A percentile compares a stretch with the other conserved stretches of the same genome.
Evolutionary conservation across 2,329 filamentous ascomycete species (phyloP).

Genomic region (Monilinia polystroma): DNA sequence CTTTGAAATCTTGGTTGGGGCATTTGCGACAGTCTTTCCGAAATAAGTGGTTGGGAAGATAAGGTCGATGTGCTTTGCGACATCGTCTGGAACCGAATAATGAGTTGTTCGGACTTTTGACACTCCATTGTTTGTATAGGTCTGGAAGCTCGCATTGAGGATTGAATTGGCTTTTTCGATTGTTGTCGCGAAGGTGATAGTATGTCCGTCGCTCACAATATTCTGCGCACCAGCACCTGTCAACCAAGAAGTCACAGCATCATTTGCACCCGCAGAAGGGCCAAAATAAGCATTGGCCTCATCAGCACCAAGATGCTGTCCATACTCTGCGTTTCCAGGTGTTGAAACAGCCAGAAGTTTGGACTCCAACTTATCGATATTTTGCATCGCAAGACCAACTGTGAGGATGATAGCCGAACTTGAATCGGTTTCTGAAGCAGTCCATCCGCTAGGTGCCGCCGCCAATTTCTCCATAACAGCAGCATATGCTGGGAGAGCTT

Average conservation of each 20-base stretch:
- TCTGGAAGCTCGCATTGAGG: constrained; percentile 51
- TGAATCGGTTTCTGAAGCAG: constrained; percentile 20
- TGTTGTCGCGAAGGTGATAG: constrained; percentile 51
- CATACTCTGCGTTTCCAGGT: constrained; percentile 53
- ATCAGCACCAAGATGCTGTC: constrained; percentile 50
- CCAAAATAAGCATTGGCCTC: constrained; percentile 54
- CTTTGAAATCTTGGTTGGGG: constrained; percentile 13
- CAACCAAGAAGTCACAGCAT: constrained; percentile 56
- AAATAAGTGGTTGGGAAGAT: constrained; percentile 37
- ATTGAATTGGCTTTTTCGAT: constrained; percentile 52
- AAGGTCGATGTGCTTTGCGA: constrained; percentile 34
- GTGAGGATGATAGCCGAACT: constrained; percentile 24
- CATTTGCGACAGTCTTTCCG: constrained; percentile 29
- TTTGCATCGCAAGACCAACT: constrained; percentile 47
- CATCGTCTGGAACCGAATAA: constrained; percentile 34
- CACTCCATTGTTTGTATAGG: constrained; percentile 53
- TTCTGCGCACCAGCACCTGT: constrained; percentile 49
- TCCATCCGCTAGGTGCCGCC: constrained; percentile 30
- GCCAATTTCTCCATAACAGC: constrained; percentile 25
- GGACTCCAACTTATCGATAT: constrained; percentile 47
- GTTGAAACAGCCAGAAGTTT: constrained; percentile 48
- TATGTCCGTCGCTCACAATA: constrained; percentile 51
- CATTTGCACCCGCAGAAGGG: constrained; percentile 50
- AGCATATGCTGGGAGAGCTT: constrained; percentile 19
- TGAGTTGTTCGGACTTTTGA: constrained; percentile 33